Evolutionary conservation across 768 basidiomycete genomes (phyloP).

Genomic region (Mycena epipterygia): DNA sequence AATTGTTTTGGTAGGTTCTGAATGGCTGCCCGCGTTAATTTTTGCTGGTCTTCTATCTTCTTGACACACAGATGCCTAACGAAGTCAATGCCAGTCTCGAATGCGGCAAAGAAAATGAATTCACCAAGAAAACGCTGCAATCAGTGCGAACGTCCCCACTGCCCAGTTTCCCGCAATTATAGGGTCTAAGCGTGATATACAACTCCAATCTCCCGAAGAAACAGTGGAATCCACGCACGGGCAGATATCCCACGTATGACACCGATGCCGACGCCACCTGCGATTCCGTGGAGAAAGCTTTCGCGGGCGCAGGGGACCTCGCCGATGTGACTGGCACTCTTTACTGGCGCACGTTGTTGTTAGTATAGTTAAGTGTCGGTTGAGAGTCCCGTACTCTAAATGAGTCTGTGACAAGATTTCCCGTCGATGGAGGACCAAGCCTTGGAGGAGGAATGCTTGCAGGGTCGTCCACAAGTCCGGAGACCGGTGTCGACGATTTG

Average conservation of each 20-base stretch:
- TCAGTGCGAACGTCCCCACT: constrained; percentile 76
- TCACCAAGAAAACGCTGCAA: constrained; percentile 80
- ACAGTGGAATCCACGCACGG: constrained; percentile 57
- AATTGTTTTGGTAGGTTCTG: constrained; percentile 31
- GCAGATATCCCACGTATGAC: constrained; percentile 76
- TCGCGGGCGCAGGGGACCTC: constrained; percentile 85
- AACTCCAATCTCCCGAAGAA: constrained; percentile 3
- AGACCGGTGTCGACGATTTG: constrained; percentile 6
- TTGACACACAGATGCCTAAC: constrained; percentile 8
- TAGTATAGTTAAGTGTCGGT: not conserved
- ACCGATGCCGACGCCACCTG: constrained; percentile 84
- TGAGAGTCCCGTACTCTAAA: constrained; percentile 22
- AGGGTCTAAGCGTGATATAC: constrained; percentile 56
- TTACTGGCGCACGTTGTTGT: constrained; percentile 20
- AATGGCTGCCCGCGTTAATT: constrained; percentile 27
- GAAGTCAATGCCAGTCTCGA: not conserved
- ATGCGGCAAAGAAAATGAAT: not conserved
- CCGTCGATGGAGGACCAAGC: constrained; percentile 29
- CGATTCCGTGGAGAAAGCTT: constrained; percentile 82
- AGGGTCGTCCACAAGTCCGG: constrained; percentile 31
- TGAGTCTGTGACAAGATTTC: constrained; percentile 32
- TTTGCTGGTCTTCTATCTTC: constrained; percentile 24
- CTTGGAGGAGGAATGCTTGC: constrained; percentile 28
- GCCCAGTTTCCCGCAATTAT: constrained; percentile 86
- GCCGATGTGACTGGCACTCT: constrained; percentile 73